phyloP scores from a whole-genome alignment of 331 rosid species.

The Phaseolus coccineus region DNA sequence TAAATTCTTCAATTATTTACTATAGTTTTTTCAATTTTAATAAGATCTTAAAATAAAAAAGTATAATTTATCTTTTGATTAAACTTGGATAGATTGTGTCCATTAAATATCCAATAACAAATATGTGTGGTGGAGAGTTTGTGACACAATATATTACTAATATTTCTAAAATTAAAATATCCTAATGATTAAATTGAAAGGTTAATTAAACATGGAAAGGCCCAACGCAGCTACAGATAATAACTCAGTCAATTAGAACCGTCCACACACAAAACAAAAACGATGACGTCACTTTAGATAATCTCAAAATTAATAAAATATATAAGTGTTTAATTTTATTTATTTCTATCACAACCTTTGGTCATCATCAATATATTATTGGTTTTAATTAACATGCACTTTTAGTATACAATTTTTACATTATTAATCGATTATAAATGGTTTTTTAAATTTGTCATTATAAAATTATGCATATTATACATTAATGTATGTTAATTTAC shows the following conservation, averaged over 20 bases:
- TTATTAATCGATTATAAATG: no score
- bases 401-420: no score
- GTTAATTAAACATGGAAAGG: no score
- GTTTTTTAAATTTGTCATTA: no score
- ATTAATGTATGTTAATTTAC: no score
- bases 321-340: not conserved
- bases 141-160: not conserved
- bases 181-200: not conserved
- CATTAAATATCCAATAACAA: not conserved
- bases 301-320: not conserved
- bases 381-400: no score
- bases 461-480: no score
- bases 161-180: not conserved
- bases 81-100: not conserved
- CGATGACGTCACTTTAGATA: not conserved
- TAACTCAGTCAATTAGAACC: not conserved
- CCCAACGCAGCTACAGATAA: not conserved
- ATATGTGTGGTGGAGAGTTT: not conserved
- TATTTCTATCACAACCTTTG: no score
- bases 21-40: no score
- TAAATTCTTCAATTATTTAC: no score
- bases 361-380: no score
- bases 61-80: not conserved
- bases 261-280: not conserved
- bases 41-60: no score